Base-by-base conservation (phyloP, 2,329 filamentous ascomycete genomes). In the Sporothrix protearum region DNA sequence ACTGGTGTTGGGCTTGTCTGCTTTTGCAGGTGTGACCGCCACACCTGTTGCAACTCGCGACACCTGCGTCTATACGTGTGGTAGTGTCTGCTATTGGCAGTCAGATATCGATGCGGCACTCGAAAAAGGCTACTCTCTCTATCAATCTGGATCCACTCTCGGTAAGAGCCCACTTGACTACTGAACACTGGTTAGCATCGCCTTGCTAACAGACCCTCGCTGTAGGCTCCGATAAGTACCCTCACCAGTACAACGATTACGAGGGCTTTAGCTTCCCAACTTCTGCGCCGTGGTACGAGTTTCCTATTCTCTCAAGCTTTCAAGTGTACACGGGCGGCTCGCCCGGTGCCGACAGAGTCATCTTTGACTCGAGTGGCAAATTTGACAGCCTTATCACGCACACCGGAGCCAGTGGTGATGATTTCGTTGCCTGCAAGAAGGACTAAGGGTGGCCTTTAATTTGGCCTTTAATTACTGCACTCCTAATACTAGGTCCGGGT, bases 371-470 rank as follows among this genome's bases (percentile, higher is more conserved):
- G 0, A 73, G 80, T n/a, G 84, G 88, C 53, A 72, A 81, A 47
- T 83, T 86, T 66, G 88, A 89, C 51, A 85, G 85, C 36, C 79
- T 87, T 42, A 90, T 91, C 75, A 92, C 89, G 0, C 89, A 91
- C 76, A 89, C 86, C 22, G 89, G 89, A 12, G 88, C 88, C 16
- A 86, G 84, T 73, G 87, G 86, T 4, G 86, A 90, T 77, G 80
- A 85, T 78, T 91, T 91, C 79, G 87, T 91, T 72, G 83, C 80
- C n/a, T 91, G 89, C 76, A 70, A 42, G 64, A 69, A 63, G 33
- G 63, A 47, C 14, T 71, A 59, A 30, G n/a, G n/a, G n/a, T n/a
- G n/a, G n/a, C n/a, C n/a, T n/a, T n/a, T n/a, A n/a, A n/a, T n/a
- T 16, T 63, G 53, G 53, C 5, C n/a, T 25, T 57, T 57, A 28